Base-by-base conservation (phyloP, 768 basidiomycete genomes). In the Leccinum barrowsii region DNA sequence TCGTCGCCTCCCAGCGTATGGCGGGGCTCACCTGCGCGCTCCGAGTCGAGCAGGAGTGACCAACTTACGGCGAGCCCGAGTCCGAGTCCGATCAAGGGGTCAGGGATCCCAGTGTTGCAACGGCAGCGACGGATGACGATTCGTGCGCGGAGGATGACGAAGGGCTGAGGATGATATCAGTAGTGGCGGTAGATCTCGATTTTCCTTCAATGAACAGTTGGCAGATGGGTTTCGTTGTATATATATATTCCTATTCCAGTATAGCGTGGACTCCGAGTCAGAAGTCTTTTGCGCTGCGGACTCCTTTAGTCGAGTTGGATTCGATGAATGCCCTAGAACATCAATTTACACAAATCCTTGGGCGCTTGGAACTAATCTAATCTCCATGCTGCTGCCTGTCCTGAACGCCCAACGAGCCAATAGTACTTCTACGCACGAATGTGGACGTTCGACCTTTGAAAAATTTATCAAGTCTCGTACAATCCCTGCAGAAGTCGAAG, bases 51-150 rank as follows among this genome's bases (percentile, higher is more conserved):
- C 15, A 44, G 55, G 53, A 70, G 67, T 21, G 60, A 55, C 54
- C 51, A 54, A n/a, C 15, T 34, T 7, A 58, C 52, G 5, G 34
- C 22, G 48, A 67, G 55, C 2, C 54, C 57, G 32, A 61, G 64
- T 8, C 56, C 56, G 32, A 71, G 65, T 42, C 70, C 71, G 2
- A 56, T 61, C 32, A 69, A 65, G 15, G 67, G 58, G 0, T 70
- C 71, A 52, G 70, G 59, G 21, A 67, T 71, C 40, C 72, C 72
- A 26, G 59, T 72, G 26, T 55, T 73, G 30, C 63, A 70, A 48
- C 59, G 71, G 44, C 48, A 67, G 53, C 59, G 71, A 52, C 47
- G 63, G 48, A 65, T 63, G 72, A 71, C 71, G 30, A 65, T 71
- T 54, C 65, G 63, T 13, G 71, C 65, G 15, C 63, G 65, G 37